Evolutionary conservation across 768 basidiomycete genomes (phyloP), one percentile per base, ranked within the genome.

Genomic region (Kwoniella heveanensis): DNA sequence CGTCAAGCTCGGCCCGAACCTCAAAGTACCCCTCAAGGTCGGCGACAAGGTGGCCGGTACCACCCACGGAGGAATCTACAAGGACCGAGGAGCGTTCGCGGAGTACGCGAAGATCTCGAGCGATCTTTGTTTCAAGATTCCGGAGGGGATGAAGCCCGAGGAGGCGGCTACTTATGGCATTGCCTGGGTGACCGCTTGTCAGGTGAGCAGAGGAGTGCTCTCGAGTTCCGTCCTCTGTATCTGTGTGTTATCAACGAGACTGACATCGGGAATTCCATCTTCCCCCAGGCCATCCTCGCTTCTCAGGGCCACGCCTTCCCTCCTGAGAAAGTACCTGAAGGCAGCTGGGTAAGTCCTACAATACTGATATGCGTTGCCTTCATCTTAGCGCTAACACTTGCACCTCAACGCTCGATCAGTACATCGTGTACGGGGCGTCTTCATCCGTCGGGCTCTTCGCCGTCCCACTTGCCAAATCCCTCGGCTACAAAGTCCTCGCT

Each of bases 361-460:
- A n/a, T n/a, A n/a, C n/a, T n/a, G n/a, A 7, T 44, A 44, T 44
- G 8, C 39, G 8, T 44, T 17, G 3, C 39, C 39, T 44, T 17
- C 10, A 4, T 17, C 39, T 44, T 9, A 7, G 8, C 39, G 17
- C 39, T 19, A 7, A 44, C 19, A 3, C 39, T 44, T n/a, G 39
- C 4, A 3, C 8, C 19, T 44, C 15, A 19, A 10, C 29, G 3
- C 27, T 17, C 8, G 2, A 32, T 2, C 25, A 74, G 66, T 59
- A 78, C 66, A 69, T 80, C 37, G 64, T 80, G 51, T 77, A 73
- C 19, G 73, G 74, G 12, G 74, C 68, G 15, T 65, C 79, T 62
- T 78, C 79, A 24, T 76, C 77, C 26, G 80, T 82, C 48, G 82
- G 82, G 6, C 56, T 75, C 8, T 77, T 73, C 59, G 73, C 76